Base-by-base conservation (phyloP, 352 stramenopile species). In the Pythium vanterpoolii region DNA sequence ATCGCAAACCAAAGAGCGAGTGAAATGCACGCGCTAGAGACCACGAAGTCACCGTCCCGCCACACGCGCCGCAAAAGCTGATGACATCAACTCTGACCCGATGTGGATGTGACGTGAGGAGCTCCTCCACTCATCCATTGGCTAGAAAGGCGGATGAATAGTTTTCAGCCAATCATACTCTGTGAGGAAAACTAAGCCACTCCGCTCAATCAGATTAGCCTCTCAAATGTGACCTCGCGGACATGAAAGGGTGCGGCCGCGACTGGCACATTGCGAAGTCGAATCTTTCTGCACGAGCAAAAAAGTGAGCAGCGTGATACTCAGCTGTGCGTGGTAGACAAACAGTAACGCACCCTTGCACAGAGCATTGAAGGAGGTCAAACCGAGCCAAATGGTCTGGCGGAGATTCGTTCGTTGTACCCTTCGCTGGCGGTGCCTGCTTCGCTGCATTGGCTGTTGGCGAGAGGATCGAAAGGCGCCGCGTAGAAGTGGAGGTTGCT, bases 201-300 rank as follows among this genome's bases (percentile, higher is more conserved):
- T 43, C 38, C n/a, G 36, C 42, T 10, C 5, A 3, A 36, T 76
- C 54, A 86, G 21, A 88, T 64, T 47, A 80, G 61, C 43, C 74
- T 76, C 21, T 83, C 74, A 57, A 89, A 91, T 1, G 79, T 77
- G 13, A 91, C 74, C 52, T 89, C 79, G 23, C 82, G 82, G 24
- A 89, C 60, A 33, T 91, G 79, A 59, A 91, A 91, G 11, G 79
- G 82, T 23, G 74, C 66, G 1, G 74, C 76, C 8, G 74, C 53
- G 30, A 87, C 73, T 19, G 60, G 67, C 24, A 89, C 63, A 46
- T 92, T 73, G 52, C 77, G 72, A 26, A 89, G 62, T 0, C 76
- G 72, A 9, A 87, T 54, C 56, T 87, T 87, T 6, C 79, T 89
- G 67, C 10, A 18, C 30, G 16, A 53, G 14, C 14, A 56, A 28